phyloP scores from a whole-genome alignment of 441 rosid species.

The Populus hybrid region DNA sequence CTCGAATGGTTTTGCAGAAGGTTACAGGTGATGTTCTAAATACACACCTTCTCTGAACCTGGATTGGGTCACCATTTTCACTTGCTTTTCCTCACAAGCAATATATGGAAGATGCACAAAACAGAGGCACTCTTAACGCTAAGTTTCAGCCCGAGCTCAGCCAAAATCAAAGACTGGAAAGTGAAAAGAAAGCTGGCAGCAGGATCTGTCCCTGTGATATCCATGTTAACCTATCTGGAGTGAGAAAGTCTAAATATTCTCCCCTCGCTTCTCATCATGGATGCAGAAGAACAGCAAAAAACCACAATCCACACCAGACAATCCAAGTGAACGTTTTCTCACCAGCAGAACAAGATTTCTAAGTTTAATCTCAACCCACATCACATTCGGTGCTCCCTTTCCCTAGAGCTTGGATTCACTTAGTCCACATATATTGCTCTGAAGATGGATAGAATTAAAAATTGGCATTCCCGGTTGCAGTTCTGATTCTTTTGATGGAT shows the following conservation, averaged over 20 bases:
- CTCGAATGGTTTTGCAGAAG: not conserved
- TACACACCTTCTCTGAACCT: no score
- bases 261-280: not conserved
- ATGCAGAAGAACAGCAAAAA: not conserved
- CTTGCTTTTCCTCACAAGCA: not conserved
- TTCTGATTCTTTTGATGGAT: slow-evolving; percentile 47
- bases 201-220: not conserved
- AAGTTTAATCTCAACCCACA: not conserved
- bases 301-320: not conserved
- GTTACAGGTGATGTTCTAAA: not conserved
- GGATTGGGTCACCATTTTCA: not conserved
- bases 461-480: slow-evolving; percentile 36
- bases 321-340: not conserved
- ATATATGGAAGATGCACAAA: not conserved
- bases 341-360: not conserved
- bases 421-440: no score
- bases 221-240: not conserved
- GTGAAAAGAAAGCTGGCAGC: not conserved
- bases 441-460: no score
- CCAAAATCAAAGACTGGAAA: not conserved
- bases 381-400: not conserved
- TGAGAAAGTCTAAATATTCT: not conserved
- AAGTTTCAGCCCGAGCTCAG: not conserved
- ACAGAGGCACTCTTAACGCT: not conserved
- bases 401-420: not conserved